Conservation (phyloP, 2,329 filamentous ascomycete genomes). For the Venturia pyrina region DNA sequence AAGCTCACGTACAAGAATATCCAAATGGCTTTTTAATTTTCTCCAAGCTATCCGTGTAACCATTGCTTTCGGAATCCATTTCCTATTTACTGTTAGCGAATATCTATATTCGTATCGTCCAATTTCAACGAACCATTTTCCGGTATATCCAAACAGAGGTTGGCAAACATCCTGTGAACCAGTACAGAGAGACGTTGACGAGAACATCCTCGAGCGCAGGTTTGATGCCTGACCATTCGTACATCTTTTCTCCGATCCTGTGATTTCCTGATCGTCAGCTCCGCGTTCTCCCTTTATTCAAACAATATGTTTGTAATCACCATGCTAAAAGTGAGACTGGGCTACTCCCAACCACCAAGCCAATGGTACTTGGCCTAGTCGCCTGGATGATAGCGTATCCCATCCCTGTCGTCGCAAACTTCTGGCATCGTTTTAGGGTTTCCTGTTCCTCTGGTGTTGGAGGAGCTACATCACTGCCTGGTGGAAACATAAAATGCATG, state of each 20-base stretch:
- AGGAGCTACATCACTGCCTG: conserved; percentile 14
- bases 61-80: too few relatives aligned
- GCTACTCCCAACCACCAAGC: conserved; percentile 41
- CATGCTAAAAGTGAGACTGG: conserved; percentile 49
- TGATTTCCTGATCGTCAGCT: too few relatives aligned
- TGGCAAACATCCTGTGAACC: conserved; percentile 42
- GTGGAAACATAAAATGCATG: neutral
- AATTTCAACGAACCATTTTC: too few relatives aligned
- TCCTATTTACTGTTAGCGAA: too few relatives aligned
- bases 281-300: too few relatives aligned
- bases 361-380: conserved; percentile 46
- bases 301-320: conserved; percentile 14
- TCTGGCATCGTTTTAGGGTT: conserved; percentile 26
- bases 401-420: conserved; percentile 33
- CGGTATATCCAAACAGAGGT: conserved; percentile 43
- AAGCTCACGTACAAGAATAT: conserved; percentile 32
- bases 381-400: conserved; percentile 45
- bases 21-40: conserved; percentile 32
- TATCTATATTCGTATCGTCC: too few relatives aligned
- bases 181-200: conserved; percentile 43
- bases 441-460: conserved; percentile 26
- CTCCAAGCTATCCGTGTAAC: conserved; percentile 10
- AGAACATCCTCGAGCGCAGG: conserved; percentile 36
- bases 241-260: conserved; percentile 39
- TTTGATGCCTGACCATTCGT: conserved; percentile 41